Base-by-base conservation (phyloP, 2,329 filamentous ascomycete species). In the Cryoendolithus antarcticus region DNA sequence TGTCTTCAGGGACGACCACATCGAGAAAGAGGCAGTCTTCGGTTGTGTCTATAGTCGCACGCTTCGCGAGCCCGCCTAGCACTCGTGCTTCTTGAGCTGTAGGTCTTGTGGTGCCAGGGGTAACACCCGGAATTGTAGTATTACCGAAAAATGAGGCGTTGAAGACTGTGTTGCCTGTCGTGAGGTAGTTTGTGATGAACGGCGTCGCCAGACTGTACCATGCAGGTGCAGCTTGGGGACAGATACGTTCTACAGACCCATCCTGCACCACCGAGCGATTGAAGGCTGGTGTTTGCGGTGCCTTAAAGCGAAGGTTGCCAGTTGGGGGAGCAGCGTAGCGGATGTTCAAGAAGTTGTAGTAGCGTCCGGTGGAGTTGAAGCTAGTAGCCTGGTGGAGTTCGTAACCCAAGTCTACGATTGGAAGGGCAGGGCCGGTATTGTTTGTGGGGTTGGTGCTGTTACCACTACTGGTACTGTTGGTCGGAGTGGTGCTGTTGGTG, bases 321-420 rank as follows among this genome's bases (percentile, higher is more conserved):
- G 69, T 44, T 1, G 72, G 72, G 9, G 72, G 64, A 19, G 67
- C 66, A 4, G 70, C 72, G 52, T 69, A 76, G 32, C 71, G 65
- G 44, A 75, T 73, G 47, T 75, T 74, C 38, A 58, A 66, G 56
- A 75, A 75, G 44, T 67, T 71, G 54, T 72, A 74, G 35, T 48
- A 45, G 12, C 45, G 37, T 19, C 48, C 49, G 7, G 48, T 52
- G 1, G 37, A 40, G 54, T 70, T 70, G 48, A 63, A 64, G 9
- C 52, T 51, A 4, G 64, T 52, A 27, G 66, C 70, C 48, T 64
- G 61, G 37, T 74, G 67, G 13, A 71, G 53, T 40, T 69, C 62
- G 50, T 75, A 75, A 31, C 69, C 70, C 7, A 75, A 56, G 48
- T 75, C 70, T 6, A 75, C 66, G 12, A 56, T 54, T 30, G 67